A percentile compares a stretch with the other conserved stretches of the same genome.
phyloP scores from a whole-genome alignment of 192 early-diverging fungal genomes.

The Spinellus fusiger region DNA sequence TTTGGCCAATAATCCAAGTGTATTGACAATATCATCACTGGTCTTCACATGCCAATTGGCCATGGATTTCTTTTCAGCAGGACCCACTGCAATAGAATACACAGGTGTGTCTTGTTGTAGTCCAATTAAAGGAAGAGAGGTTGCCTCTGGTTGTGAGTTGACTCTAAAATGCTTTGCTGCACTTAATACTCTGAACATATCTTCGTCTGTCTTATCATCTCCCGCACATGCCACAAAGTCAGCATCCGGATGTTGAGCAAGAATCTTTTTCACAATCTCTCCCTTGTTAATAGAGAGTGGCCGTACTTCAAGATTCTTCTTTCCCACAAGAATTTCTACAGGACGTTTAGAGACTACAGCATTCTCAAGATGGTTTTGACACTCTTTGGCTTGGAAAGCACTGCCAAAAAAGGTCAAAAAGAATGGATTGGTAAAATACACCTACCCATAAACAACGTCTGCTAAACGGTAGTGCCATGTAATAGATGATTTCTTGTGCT shows the following conservation, averaged over 20 bases:
- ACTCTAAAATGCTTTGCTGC: neutral
- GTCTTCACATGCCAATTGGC: slow-evolving; percentile 81
- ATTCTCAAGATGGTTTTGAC: slow-evolving; percentile 81
- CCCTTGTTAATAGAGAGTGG: slow-evolving; percentile 85
- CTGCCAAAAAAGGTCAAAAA: too few relatives aligned
- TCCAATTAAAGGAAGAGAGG: neutral
- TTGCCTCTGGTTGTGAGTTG: neutral
- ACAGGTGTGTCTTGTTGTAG: slow-evolving; percentile 18
- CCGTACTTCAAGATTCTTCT: slow-evolving; percentile 85
- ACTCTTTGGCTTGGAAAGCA: slow-evolving; percentile 87
- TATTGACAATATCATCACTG: slow-evolving; percentile 57
- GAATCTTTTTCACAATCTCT: slow-evolving; percentile 75
- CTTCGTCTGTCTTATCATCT: slow-evolving; percentile 88
- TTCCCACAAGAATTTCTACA: slow-evolving; percentile 82
- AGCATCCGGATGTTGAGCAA: slow-evolving; percentile 42
- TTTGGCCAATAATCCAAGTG: neutral
- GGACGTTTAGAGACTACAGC: slow-evolving; percentile 74
- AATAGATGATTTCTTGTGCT: slow-evolving; percentile 78
- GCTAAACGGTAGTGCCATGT: slow-evolving; percentile 90
- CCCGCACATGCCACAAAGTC: slow-evolving; percentile 84
- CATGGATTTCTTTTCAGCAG: slow-evolving; percentile 83
- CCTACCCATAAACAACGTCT: slow-evolving; percentile 72
- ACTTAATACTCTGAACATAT: slow-evolving; percentile 61
- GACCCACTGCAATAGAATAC: slow-evolving; percentile 81
- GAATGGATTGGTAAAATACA: too few relatives aligned